These are phyloP conservation scores for Pseudogymnoascus sp. DNA, from an alignment of 2,329 filamentous ascomycete species.

Conservation along the genomic window DNA sequence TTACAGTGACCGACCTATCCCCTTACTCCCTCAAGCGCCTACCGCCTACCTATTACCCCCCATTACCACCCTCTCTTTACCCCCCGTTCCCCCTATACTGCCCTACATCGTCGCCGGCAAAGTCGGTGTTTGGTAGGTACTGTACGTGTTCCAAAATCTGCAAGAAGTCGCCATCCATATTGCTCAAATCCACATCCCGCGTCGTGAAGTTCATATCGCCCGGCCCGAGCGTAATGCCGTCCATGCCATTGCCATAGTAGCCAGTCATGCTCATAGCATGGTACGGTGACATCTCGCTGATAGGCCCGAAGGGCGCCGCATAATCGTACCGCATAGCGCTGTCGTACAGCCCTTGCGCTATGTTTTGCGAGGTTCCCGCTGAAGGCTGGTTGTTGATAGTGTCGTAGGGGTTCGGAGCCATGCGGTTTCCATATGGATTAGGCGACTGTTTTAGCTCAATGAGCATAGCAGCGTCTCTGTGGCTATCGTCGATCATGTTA, in stretches of 20 bases:
- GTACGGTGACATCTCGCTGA: constrained; percentile 2
- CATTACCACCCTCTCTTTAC: not conserved
- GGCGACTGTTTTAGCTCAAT: constrained; percentile 42
- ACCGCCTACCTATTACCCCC: not conserved
- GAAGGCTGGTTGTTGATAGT: not conserved
- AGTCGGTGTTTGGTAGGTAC: not conserved
- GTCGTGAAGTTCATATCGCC: constrained; percentile 7
- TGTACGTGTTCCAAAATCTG: constrained; percentile 2
- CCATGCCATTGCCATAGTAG: not conserved
- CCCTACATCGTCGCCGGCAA: not conserved
- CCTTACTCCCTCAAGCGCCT: not conserved
- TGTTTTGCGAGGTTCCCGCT: not conserved
- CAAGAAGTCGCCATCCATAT: not conserved
- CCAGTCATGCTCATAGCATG: not conserved
- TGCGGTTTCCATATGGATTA: constrained; percentile 22
- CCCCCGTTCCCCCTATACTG: not conserved
- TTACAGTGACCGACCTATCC: not conserved
- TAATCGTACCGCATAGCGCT: not conserved
- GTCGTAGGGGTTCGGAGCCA: not conserved
- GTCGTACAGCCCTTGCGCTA: not conserved
- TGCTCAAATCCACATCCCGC: constrained; percentile 1
- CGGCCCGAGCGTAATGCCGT: not conserved
- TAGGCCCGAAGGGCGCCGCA: not conserved
- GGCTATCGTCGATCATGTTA: constrained; percentile 27
- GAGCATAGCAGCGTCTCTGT: constrained; percentile 39